phyloP scores from a whole-genome alignment of 345 rosid genomes.

The Noccaea caerulescens region DNA sequence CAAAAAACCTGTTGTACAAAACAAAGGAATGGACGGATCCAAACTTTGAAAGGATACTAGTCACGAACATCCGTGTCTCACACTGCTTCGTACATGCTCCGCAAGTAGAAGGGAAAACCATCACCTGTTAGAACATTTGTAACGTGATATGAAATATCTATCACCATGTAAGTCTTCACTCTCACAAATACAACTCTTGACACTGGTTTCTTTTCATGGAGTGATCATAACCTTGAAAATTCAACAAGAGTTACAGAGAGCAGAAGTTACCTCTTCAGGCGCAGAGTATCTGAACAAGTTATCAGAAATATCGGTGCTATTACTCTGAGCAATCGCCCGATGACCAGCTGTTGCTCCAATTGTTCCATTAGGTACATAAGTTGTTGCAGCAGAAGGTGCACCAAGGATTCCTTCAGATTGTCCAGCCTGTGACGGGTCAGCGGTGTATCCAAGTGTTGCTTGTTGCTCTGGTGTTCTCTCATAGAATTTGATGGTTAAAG shows the following conservation, averaged over 20 bases:
- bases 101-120: constrained; percentile 57
- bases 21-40: background rate
- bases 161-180: background rate
- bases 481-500: constrained; percentile 70
- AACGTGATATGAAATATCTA: constrained; percentile 1
- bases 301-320: constrained; percentile 75
- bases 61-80: constrained; percentile 57
- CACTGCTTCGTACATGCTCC: constrained; percentile 48
- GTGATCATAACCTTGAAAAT: background rate
- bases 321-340: constrained; percentile 88
- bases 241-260: constrained; percentile 6
- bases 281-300: constrained; percentile 77
- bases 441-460: constrained; percentile 71
- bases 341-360: constrained; percentile 88
- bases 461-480: constrained; percentile 91
- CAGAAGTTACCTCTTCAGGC: constrained; percentile 78
- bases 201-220: background rate
- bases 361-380: constrained; percentile 67
- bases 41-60: constrained; percentile 51
- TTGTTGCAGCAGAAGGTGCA: constrained; percentile 43
- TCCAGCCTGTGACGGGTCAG: constrained; percentile 54
- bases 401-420: constrained; percentile 44
- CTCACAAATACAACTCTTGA: background rate
- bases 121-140: constrained; percentile 44
- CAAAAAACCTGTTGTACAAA: background rate